Evolutionary conservation across 306 rosid genomes (phyloP), one percentile per base, ranked within the genome.

Genomic region (Oemleria cerasiformis): DNA sequence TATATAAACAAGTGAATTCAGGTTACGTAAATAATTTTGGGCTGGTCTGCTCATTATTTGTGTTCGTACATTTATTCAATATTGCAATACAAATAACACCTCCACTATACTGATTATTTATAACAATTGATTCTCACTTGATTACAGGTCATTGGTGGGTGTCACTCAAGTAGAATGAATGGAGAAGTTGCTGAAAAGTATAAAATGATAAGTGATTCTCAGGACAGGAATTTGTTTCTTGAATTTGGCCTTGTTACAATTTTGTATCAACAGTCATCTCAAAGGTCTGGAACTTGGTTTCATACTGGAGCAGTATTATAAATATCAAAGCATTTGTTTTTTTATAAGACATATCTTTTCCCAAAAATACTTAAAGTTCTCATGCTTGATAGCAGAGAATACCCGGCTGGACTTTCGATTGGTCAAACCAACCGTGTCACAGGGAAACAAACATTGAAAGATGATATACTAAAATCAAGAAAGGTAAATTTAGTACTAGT

Each of bases 171-270:
- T 44, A 80, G 77, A 77, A 75, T 91, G 69, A 79, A 78, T 73
- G 90, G 83, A 42, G 96, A 87, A 83, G 83, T 79, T 83, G 83
- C 86, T 77, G 84, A 81, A 58, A 88, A 88, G 82, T 93, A 88
- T 86, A 82, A 77, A 81, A 71, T 21, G 41, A 78, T 87, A 79
- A 75, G 69, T 10, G 73, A 72, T 78, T 66, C 88, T 82, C 82
- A 65, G 71, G 97, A 91, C 75, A 87, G 80, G 73, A 84, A 77
- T 49, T 72, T 91, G 71, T 91, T 93, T 81, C 62, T 93, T 72
- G 97, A 91, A 71, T 91, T 93, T 86, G 87, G 91, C 74, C 90
- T 87, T 77, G 94, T 91, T 81, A 88, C 92, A 73, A 67, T 93
- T 78, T 77, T 93, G 86, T 93, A 88, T 75, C 98, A 93, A 81